Conservation (phyloP, 257 asterid species). For the Solanum commersonii region DNA sequence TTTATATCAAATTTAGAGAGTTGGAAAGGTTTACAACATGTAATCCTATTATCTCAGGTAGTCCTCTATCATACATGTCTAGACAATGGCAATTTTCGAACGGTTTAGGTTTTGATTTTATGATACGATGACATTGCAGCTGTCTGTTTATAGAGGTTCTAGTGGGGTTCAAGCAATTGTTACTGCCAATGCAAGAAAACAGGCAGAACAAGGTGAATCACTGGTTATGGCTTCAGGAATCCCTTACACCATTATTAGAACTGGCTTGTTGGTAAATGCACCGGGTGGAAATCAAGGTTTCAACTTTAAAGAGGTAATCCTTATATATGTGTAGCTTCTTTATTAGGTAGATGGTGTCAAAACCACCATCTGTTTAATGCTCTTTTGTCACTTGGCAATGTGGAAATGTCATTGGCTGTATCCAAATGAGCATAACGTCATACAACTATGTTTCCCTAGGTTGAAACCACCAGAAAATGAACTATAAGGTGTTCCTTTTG, state of each 20-base stretch:
- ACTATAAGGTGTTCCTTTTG: neutral
- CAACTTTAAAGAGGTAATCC: constrained; percentile 63
- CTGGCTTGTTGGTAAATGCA: constrained; percentile 47
- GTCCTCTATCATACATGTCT: constrained; percentile 3
- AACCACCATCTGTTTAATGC: neutral
- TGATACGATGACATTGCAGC: constrained; percentile 68
- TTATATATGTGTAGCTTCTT: neutral
- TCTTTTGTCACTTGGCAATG: neutral
- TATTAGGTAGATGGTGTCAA: neutral
- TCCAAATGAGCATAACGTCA: neutral
- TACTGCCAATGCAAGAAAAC: constrained; percentile 53
- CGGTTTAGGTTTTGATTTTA: constrained; percentile 14
- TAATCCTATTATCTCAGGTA: constrained; percentile 88
- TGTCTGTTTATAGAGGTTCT: constrained; percentile 66
- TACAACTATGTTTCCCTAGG: neutral
- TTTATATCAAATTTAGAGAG: constrained; percentile 41
- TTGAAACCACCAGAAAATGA: neutral
- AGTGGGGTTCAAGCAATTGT: constrained; percentile 75
- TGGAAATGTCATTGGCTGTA: neutral
- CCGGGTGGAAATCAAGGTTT: constrained; percentile 76
- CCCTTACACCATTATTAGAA: constrained; percentile 72
- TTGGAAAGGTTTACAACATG: constrained; percentile 81
- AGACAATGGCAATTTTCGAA: neutral
- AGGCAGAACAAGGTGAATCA: constrained; percentile 69
- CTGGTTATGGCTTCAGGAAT: constrained; percentile 49